phyloP scores from a whole-genome alignment of 495 filamentous ascomycete species.

The Neurospora tetrasperma region DNA sequence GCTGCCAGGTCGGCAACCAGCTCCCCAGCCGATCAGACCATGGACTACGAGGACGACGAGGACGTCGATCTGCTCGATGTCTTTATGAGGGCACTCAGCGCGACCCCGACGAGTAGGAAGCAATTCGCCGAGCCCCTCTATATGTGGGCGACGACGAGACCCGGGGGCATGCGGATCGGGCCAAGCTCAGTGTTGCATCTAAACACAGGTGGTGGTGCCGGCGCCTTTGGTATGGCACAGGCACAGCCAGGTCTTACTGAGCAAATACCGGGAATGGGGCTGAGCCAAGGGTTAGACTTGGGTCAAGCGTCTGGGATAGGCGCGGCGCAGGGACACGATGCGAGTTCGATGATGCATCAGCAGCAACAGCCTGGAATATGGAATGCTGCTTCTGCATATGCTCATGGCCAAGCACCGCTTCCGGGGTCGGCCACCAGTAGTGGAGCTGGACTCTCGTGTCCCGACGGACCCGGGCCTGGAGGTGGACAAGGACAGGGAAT shows the following conservation, averaged over 20 bases:
- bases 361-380: background rate
- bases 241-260: background rate
- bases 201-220: background rate
- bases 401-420: background rate
- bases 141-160: constrained; percentile 5
- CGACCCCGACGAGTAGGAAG: constrained; percentile 9
- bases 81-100: constrained; percentile 12
- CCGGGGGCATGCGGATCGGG: constrained; percentile 10
- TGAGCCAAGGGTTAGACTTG: background rate
- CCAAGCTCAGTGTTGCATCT: background rate
- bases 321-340: background rate
- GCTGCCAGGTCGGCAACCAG: background rate
- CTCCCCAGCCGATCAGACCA: constrained; percentile 1
- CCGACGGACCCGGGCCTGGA: background rate
- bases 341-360: background rate
- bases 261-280: background rate
- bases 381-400: background rate
- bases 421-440: background rate
- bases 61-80: constrained; percentile 10
- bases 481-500: background rate
- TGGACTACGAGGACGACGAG: constrained; percentile 6
- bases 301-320: background rate
- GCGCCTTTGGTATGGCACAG: background rate
- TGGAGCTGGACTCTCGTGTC: no score
- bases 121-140: constrained; percentile 13